Evolutionary conservation across 139 green algal genomes (phyloP).

Genomic region (Tetraselmis chui): DNA sequence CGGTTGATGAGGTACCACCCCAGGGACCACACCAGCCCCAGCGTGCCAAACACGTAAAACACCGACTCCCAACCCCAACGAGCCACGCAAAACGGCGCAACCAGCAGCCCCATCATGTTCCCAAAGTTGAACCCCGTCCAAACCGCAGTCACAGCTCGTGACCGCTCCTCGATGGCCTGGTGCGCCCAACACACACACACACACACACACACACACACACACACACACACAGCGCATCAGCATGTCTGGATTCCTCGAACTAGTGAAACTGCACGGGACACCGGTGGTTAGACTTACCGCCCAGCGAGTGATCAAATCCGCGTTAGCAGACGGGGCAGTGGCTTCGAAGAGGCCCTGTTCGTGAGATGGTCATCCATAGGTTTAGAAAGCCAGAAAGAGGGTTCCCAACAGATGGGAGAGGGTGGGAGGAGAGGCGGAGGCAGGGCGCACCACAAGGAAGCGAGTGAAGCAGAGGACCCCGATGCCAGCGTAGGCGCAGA

Average conservation of each 20-base stretch:
- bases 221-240: no score
- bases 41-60: constrained; percentile 91
- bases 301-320: not conserved
- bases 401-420: constrained; percentile 63
- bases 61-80: constrained; percentile 88
- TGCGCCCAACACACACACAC: no score
- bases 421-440: constrained; percentile 66
- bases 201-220: no score
- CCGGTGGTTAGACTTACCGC: not conserved
- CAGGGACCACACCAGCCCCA: constrained; percentile 82
- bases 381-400: no score
- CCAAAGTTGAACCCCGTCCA: constrained; percentile 27
- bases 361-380: no score
- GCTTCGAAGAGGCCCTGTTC: not conserved
- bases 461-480: constrained; percentile 66
- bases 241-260: no score
- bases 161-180: constrained; percentile 52
- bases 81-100: not conserved
- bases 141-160: constrained; percentile 76
- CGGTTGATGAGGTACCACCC: constrained; percentile 63
- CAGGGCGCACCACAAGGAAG: constrained; percentile 60
- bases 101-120: not conserved
- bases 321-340: not conserved
- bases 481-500: not conserved
- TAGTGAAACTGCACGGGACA: no score